Evolutionary conservation across 2,329 filamentous ascomycete species (phyloP), one percentile per base, ranked within the genome.

Genomic region (Emydomyces testavorans): DNA sequence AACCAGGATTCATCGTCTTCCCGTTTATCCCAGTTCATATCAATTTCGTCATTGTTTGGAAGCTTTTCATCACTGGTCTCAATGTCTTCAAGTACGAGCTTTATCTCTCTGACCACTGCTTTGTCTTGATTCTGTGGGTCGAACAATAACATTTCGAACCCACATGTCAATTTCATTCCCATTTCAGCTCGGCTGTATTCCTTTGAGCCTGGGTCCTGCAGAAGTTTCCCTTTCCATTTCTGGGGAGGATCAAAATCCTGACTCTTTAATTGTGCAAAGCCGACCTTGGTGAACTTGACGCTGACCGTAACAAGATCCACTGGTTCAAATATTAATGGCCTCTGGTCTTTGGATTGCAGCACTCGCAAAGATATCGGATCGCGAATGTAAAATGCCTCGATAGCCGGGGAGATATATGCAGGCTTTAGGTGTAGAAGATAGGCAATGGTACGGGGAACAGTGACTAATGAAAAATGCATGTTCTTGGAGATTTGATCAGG

Each of bases 1-100:
- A 98, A 72, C 92, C 92, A 98, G 18, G 77, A 75, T 57, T 96
- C 92, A 56, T 88, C 79, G 52, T 96, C 90, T 42, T 90, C 78
- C n/a, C 70, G 73, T 24, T 71, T 66, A 2, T 74, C 71, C 90
- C 92, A 96, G 0, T 53, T 55, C 1, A 62, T 57, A 21, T 65
- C 64, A 7, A 96, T 86, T n/a, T 90, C 84, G 0, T 71, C 65
- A 56, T 94, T 76, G 0, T 73, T 78, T 0, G 92, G 90, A 0
- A 96, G 69, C 1, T 56, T 52, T 21, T 81, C 78, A 10, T 88
- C 83, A 2, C 86, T 87, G 46, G 79, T 78, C 6, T 79, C 73
- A 1, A 93, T 57, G 58, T 94, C 87, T 44, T 85, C 80, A 0
- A 95, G 71, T 0, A 93, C 60, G 10, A 94, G 70, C 21, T 78